A percentile compares a stretch with the other conserved stretches of the same genome.
These are phyloP conservation scores for Tuber borchii DNA, from an alignment of 495 filamentous ascomycete species.

Conservation along the genomic window DNA sequence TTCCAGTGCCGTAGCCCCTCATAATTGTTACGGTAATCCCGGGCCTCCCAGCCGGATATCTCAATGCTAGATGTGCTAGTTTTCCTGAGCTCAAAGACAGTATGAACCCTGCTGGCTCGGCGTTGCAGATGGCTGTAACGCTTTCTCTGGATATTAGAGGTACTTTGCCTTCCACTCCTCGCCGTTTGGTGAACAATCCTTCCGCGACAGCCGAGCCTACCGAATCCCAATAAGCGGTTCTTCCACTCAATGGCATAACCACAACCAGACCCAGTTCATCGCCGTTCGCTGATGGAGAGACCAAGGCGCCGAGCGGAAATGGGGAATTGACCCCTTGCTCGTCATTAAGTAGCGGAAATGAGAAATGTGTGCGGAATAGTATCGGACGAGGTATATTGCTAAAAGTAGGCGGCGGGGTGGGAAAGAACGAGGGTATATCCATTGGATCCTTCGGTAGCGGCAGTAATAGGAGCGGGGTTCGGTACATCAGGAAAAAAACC, in stretches of 20 bases:
- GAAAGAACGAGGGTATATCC: constrained; percentile 75
- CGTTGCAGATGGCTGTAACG: constrained; percentile 67
- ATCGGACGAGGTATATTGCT: constrained; percentile 69
- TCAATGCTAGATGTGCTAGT: constrained; percentile 72
- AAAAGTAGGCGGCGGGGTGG: constrained; percentile 71
- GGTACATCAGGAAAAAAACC: too few species aligned
- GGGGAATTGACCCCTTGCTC: constrained; percentile 55
- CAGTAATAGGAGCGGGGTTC: constrained; percentile 35
- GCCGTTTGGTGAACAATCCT: constrained; percentile 38
- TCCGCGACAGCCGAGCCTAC: constrained; percentile 48
- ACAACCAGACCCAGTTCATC: constrained; percentile 76
- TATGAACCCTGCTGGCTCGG: constrained; percentile 79
- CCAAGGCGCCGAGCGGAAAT: constrained; percentile 71
- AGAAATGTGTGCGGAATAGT: constrained; percentile 63
- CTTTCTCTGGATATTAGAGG: constrained; percentile 65
- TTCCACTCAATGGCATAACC: constrained; percentile 73
- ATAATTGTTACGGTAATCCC: constrained; percentile 69
- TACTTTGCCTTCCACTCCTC: constrained; percentile 54
- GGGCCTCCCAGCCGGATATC: constrained; percentile 79
- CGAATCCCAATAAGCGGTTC: constrained; percentile 89
- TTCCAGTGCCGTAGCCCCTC: constrained; percentile 55
- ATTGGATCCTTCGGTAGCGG: constrained; percentile 48
- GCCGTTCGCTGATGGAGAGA: constrained; percentile 63
- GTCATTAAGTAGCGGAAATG: constrained; percentile 59
- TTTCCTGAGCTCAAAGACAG: constrained; percentile 75